A percentile compares a stretch with the other conserved stretches of the same genome.
Conservation (phyloP, 1,284 basidiomycete genomes). For the Papiliotrema flavescens region DNA sequence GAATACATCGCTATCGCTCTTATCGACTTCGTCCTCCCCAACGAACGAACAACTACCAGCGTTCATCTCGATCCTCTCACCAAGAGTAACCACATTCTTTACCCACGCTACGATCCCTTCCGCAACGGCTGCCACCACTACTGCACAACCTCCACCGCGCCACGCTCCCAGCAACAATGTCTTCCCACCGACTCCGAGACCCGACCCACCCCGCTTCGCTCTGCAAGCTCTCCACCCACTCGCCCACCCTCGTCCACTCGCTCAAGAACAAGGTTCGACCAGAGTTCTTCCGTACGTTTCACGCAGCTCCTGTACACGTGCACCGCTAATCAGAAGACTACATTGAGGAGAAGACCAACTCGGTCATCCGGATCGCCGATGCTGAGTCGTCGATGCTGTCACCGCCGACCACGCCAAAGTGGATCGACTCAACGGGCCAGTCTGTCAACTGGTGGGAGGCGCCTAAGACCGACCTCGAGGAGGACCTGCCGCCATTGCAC, state of each 20-base stretch:
- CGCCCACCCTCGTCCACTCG: constrained; percentile 5
- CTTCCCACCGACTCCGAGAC: constrained; percentile 6
- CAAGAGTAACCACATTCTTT: background rate
- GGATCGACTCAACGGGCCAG: constrained; percentile 20
- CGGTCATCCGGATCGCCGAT: constrained; percentile 39
- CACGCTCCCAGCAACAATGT: constrained; percentile 42
- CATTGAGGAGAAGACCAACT: constrained; percentile 43
- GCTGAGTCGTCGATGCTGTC: constrained; percentile 43
- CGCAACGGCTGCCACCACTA: background rate
- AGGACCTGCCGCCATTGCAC: constrained; percentile 64
- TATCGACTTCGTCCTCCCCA: background rate
- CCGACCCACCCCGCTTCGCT: constrained; percentile 10
- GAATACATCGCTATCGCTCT: background rate
- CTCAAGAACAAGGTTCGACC: constrained; percentile 45
- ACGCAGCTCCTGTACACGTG: background rate
- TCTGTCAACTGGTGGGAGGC: constrained; percentile 47
- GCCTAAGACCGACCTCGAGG: constrained; percentile 27
- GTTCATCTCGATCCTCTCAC: background rate
- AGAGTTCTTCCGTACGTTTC: constrained; percentile 63
- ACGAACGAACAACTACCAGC: too few species aligned
- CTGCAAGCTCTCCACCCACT: constrained; percentile 8
- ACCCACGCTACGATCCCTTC: background rate
- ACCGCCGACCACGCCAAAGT: constrained; percentile 59
- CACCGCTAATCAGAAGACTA: constrained; percentile 48
- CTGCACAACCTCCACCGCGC: constrained; percentile 4